Percentiles rank a stretch among this genome's conserved stretches.
Conservation (phyloP, 352 stramenopile species). For the Globisporangium polare region DNA sequence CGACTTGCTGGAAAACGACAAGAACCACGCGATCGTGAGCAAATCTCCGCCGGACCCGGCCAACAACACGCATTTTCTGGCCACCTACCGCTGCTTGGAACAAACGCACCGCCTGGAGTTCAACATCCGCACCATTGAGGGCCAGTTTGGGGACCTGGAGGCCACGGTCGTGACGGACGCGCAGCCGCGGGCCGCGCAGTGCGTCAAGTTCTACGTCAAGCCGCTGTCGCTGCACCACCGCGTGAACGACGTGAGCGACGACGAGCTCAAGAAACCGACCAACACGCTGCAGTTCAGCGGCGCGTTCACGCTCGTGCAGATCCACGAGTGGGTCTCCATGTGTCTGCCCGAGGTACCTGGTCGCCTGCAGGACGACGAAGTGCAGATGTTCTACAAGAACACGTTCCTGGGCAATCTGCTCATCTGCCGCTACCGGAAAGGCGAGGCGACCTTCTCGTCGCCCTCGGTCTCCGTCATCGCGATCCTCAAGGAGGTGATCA, state of each 20-base stretch:
- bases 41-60: slow-evolving; percentile 54
- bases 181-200: slow-evolving; percentile 60
- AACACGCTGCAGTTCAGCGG: slow-evolving; percentile 71
- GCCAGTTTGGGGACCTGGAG: slow-evolving; percentile 77
- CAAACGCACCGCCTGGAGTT: slow-evolving; percentile 79
- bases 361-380: slow-evolving; percentile 62
- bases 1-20: slow-evolving; percentile 72
- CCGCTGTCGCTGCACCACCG: slow-evolving; percentile 81
- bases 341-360: slow-evolving; percentile 76
- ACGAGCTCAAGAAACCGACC: slow-evolving; percentile 44
- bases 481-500: slow-evolving; percentile 85
- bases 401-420: slow-evolving; percentile 69
- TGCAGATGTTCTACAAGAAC: slow-evolving; percentile 76
- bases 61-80: slow-evolving; percentile 63
- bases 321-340: slow-evolving; percentile 82
- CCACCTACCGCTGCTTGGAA: slow-evolving; percentile 78
- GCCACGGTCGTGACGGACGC: slow-evolving; percentile 66
- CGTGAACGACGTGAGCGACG: slow-evolving; percentile 58
- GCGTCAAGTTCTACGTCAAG: slow-evolving; percentile 74
- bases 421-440: slow-evolving; percentile 73
- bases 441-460: slow-evolving; percentile 67
- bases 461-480: slow-evolving; percentile 79
- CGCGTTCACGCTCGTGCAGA: slow-evolving; percentile 76
- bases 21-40: slow-evolving; percentile 71
- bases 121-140: slow-evolving; percentile 79